Conservation (phyloP, 345 rosid genomes). For the Rhizophora mangle region DNA sequence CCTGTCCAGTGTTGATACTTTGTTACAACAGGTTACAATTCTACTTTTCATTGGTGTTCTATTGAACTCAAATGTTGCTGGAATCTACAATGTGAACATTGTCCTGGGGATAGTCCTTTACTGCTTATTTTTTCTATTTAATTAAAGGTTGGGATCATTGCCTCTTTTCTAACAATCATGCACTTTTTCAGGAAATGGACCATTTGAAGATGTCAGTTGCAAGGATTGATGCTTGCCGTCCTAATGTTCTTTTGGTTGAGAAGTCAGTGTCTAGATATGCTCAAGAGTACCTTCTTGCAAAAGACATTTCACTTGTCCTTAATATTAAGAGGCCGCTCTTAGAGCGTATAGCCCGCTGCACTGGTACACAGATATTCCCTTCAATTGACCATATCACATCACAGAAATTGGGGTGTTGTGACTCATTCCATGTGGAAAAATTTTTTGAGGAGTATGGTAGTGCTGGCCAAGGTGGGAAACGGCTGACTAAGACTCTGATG, state of each 20-base stretch:
- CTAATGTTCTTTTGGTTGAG: conserved; percentile 84
- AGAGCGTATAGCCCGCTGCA: conserved; percentile 92
- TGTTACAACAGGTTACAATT: conserved; percentile 26
- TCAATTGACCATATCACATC: conserved; percentile 83
- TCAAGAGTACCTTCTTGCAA: conserved; percentile 80
- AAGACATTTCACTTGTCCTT: conserved; percentile 85
- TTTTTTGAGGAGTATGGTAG: conserved; percentile 70
- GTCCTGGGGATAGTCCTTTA: neutral
- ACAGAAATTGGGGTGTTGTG: conserved; percentile 81
- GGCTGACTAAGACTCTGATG: conserved; percentile 77
- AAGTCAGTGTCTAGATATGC: conserved; percentile 92
- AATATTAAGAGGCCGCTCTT: conserved; percentile 80
- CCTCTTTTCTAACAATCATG: neutral
- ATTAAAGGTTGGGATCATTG: neutral
- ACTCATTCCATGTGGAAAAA: conserved; percentile 72
- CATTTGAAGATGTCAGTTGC: conserved; percentile 96
- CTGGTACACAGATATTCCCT: conserved; percentile 85
- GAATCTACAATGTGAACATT: neutral
- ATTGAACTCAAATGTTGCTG: neutral
- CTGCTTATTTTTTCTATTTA: neutral
- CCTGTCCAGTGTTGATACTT: conserved; percentile 25
- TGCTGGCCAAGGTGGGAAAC: conserved; percentile 82
- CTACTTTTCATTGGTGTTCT: neutral
- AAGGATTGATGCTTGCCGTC: conserved; percentile 81
- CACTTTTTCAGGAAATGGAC: conserved; percentile 71